Percentiles rank a stretch among this genome's conserved stretches.
Evolutionary conservation across 441 rosid species (phyloP).

Genomic region (Euphorbia schlechtendalii): DNA sequence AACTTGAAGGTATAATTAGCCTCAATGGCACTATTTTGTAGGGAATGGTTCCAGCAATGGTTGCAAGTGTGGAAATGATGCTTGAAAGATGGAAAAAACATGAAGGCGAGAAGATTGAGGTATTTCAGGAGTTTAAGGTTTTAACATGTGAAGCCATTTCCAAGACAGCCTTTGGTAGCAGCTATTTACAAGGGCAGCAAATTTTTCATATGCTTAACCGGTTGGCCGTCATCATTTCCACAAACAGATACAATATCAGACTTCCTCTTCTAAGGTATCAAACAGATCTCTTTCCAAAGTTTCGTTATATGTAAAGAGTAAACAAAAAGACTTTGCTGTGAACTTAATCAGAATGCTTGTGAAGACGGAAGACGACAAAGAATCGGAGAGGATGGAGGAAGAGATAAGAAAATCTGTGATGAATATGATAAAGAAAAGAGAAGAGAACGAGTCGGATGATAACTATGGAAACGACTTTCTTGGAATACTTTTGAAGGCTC

Average conservation of each 20-base stretch:
- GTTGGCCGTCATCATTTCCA: not conserved
- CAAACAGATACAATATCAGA: not conserved
- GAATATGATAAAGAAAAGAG: slow-evolving; percentile 36
- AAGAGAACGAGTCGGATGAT: slow-evolving; percentile 23
- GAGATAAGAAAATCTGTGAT: slow-evolving; percentile 27
- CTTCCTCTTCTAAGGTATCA: not conserved
- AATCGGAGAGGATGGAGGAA: slow-evolving; percentile 33
- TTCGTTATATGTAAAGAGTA: too few species aligned
- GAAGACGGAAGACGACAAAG: slow-evolving; percentile 31
- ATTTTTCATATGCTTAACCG: slow-evolving; percentile 19
- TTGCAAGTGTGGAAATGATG: slow-evolving; percentile 24
- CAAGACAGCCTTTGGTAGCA: slow-evolving; percentile 27
- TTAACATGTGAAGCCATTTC: slow-evolving; percentile 22
- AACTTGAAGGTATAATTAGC: too few species aligned
- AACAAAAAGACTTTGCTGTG: not conserved
- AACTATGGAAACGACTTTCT: slow-evolving; percentile 35
- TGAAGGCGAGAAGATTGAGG: slow-evolving; percentile 28
- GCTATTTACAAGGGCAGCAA: slow-evolving; percentile 24
- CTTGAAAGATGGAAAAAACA: slow-evolving; percentile 26
- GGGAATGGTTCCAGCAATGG: slow-evolving; percentile 16
- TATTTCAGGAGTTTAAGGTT: slow-evolving; percentile 22
- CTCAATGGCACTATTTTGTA: not conserved
- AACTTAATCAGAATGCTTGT: slow-evolving; percentile 21
- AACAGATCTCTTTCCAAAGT: not conserved
- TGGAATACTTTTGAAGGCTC: slow-evolving; percentile 33